Evolutionary conservation across 2,329 filamentous ascomycete genomes (phyloP), one percentile per base, ranked within the genome.

Genomic region (Nothomitra cinnamomea): DNA sequence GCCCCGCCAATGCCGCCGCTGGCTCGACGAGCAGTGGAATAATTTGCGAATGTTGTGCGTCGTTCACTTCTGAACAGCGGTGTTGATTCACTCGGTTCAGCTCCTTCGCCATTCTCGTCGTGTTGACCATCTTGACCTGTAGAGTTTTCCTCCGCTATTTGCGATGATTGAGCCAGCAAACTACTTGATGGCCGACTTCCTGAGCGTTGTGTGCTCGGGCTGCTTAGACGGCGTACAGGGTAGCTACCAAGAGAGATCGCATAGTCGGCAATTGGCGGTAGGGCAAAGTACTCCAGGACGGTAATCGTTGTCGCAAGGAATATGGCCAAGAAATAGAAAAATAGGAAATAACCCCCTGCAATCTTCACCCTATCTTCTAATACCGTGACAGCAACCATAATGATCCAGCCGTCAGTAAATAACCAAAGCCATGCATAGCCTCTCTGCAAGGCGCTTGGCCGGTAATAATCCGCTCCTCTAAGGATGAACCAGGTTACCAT

Each of bases 381-480:
- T 2, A 94, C 77, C 0, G 87, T 85, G 41, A 81, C 75, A 45
- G 76, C 71, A 13, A 94, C 78, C 54, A 95, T 75, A 41, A 85
- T 61, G 1, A 77, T 68, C 82, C 89, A 96, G 40, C 79, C 78
- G 0, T 87, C 66, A 32, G 78, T 64, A 64, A 89, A 95, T 47
- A 95, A 73, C 89, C 92, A 96, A 8, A 94, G 76, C 45, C 89
- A 73, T 51, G 79, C 76, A 65, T 92, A 95, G 3, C 82, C 77
- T 19, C 90, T 78, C 55, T 94, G 86, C 5, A 96, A 77, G 2
- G 90, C 90, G 17, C 85, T 92, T 1, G 92, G 90, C 13, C 90
- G 78, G 49, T 84, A 78, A 57, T 82, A 84, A 61, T 88, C 83
- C 15, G 87, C 85, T 1, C 85, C 82, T 17, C 83, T 78, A 61